phyloP scores from a whole-genome alignment of 345 rosid genomes.

The Triadica sebifera region DNA sequence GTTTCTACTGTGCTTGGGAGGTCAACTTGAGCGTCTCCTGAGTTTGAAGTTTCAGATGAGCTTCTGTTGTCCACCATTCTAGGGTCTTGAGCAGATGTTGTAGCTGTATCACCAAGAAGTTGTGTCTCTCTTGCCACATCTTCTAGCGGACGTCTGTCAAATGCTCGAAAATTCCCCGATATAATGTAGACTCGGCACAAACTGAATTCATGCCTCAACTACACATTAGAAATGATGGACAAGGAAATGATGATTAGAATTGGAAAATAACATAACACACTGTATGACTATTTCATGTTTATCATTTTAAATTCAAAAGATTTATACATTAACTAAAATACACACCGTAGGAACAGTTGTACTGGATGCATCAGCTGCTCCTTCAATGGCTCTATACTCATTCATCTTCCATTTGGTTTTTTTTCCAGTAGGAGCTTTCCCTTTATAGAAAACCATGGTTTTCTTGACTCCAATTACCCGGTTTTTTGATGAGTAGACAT shows the following conservation, averaged over 20 bases:
- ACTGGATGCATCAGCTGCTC: constrained; percentile 24
- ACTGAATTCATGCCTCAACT: constrained; percentile 83
- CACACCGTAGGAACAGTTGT: constrained; percentile 46
- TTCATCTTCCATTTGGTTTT: constrained; percentile 97
- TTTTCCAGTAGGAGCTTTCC: constrained; percentile 71
- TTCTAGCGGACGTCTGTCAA: constrained; percentile 84
- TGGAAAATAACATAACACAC: neutral
- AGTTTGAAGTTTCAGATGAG: constrained; percentile 47
- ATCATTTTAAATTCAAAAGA: neutral
- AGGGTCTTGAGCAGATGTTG: constrained; percentile 29
- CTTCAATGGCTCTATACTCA: constrained; percentile 80
- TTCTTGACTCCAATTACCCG: constrained; percentile 76
- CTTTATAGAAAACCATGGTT: constrained; percentile 87
- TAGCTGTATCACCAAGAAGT: constrained; percentile 28
- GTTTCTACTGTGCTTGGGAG: constrained; percentile 27
- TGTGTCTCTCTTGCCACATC: constrained; percentile 26
- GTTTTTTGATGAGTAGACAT: constrained; percentile 67
- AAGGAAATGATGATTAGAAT: constrained; percentile 15
- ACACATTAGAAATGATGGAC: constrained; percentile 24
- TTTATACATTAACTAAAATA: neutral
- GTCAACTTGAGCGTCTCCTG: constrained; percentile 43
- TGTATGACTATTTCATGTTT: neutral
- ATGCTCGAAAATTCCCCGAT: constrained; percentile 74
- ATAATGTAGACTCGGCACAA: constrained; percentile 77
- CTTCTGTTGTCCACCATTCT: constrained; percentile 28